Evolutionary conservation across 305 asterid species (phyloP).

Genomic region (Lippia alba): DNA sequence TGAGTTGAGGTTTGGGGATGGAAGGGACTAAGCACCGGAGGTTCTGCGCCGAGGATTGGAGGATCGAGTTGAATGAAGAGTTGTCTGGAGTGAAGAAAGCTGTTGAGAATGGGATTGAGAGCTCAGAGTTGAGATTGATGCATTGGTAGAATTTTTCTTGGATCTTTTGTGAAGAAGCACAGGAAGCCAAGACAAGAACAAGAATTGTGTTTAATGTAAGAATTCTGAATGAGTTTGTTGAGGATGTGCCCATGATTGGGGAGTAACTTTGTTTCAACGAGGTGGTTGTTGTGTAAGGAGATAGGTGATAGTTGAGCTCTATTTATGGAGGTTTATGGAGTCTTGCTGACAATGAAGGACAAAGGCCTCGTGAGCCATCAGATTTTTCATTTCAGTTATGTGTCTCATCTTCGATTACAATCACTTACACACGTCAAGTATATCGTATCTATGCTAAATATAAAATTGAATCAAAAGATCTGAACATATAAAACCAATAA

Average conservation of each 20-base stretch:
- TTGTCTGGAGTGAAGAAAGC: constrained; percentile 63
- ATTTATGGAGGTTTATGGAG: constrained; percentile 37
- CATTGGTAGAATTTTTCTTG: constrained; percentile 58
- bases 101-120: constrained; percentile 59
- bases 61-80: constrained; percentile 56
- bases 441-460: too few relatives aligned
- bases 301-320: neutral
- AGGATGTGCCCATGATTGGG: constrained; percentile 38
- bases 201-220: constrained; percentile 35
- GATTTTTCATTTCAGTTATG: too few relatives aligned
- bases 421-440: too few relatives aligned
- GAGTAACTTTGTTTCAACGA: constrained; percentile 1
- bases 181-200: constrained; percentile 34
- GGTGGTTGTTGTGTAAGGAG: constrained; percentile 12
- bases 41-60: constrained; percentile 72
- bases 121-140: constrained; percentile 66
- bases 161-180: constrained; percentile 43
- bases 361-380: too few relatives aligned
- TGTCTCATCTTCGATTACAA: too few relatives aligned
- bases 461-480: too few relatives aligned
- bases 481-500: too few relatives aligned
- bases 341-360: too few relatives aligned
- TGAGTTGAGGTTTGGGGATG: constrained; percentile 64
- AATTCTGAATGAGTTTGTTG: constrained; percentile 11
- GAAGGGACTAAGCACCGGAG: constrained; percentile 67